These are phyloP conservation scores for Mycosphaerella sp. DNA, from an alignment of 2,329 filamentous ascomycete species.

Conservation along the genomic window DNA sequence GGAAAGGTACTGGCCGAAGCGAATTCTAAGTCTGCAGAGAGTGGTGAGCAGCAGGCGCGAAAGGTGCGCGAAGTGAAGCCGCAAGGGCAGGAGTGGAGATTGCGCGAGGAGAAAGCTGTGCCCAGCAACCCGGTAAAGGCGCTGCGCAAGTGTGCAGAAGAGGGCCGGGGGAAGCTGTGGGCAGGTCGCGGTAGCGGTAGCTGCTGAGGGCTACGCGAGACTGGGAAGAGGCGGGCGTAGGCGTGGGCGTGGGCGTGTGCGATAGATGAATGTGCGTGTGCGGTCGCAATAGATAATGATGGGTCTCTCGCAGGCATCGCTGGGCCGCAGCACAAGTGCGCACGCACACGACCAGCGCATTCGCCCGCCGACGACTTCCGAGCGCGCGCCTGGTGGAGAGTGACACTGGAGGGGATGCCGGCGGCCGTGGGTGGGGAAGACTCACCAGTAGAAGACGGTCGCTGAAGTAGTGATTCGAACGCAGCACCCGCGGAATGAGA, in stretches of 20 bases:
- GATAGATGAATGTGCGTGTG: background rate
- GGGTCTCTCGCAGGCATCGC: background rate
- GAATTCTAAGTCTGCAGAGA: conserved; percentile 21
- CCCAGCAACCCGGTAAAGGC: conserved; percentile 7
- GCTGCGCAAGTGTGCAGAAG: conserved; percentile 1
- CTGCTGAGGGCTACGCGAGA: background rate
- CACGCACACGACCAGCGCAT: background rate
- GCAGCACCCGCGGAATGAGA: background rate
- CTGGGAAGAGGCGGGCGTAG: background rate
- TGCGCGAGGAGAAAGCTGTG: conserved; percentile 5
- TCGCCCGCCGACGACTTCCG: background rate
- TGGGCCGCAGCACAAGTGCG: background rate
- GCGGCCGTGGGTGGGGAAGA: background rate
- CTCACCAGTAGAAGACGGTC: background rate
- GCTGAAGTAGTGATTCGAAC: background rate
- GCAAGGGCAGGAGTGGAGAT: conserved; percentile 13
- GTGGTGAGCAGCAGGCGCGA: conserved; percentile 16
- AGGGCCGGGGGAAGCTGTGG: background rate
- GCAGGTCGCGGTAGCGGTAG: background rate
- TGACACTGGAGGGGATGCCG: background rate
- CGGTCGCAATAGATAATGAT: background rate
- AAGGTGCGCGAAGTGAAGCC: conserved; percentile 13
- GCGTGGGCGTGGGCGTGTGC: background rate
- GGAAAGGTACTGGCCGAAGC: conserved; percentile 14
- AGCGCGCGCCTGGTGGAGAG: background rate